Conservation (phyloP, 106 monocot genomes). For the Phalaenopsis equestris region DNA sequence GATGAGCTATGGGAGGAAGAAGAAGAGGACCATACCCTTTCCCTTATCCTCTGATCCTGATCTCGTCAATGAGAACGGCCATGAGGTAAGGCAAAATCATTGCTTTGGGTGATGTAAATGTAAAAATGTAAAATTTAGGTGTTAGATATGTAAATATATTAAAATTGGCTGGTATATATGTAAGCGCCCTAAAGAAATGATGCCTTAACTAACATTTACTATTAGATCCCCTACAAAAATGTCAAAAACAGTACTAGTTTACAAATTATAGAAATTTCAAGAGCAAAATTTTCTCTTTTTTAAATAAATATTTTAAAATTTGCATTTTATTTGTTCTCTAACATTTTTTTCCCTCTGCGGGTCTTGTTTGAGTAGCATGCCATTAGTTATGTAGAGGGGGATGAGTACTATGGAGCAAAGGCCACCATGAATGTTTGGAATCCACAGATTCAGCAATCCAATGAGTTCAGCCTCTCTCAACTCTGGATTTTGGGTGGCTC, state of each 20-base stretch:
- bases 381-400: conserved; percentile 90
- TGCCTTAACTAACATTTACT: no score
- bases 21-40: conserved; percentile 32
- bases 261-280: not conserved
- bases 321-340: conserved; percentile 2
- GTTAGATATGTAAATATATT: no score
- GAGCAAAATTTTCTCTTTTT: not conserved
- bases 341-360: conserved; percentile 15
- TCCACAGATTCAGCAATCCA: conserved; percentile 73
- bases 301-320: not conserved
- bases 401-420: conserved; percentile 87
- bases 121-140: no score
- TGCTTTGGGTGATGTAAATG: not conserved
- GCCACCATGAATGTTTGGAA: conserved; percentile 97
- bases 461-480: conserved; percentile 95
- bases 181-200: no score
- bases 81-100: conserved; percentile 39
- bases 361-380: conserved; percentile 61
- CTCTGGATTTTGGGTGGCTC: conserved; percentile 87
- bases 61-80: conserved; percentile 60
- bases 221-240: not conserved
- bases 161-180: no score
- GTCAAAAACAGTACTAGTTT: not conserved
- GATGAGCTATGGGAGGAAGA: conserved; percentile 79
- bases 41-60: conserved; percentile 57